phyloP scores from a whole-genome alignment of 2,329 filamentous ascomycete species.

The Sporothrix brasiliensis region DNA sequence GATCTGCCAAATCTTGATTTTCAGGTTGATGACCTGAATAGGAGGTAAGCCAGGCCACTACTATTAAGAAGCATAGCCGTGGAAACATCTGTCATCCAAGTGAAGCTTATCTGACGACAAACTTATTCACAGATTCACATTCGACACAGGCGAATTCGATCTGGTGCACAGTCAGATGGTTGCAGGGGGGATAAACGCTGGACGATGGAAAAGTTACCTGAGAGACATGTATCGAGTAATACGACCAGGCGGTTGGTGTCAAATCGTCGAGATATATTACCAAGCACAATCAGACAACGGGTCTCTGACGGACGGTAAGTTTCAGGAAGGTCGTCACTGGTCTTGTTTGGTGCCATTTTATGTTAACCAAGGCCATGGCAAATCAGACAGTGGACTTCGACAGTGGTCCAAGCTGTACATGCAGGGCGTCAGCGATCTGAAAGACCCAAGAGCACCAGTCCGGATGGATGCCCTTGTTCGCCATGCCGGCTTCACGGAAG shows the following conservation, averaged over 20 bases:
- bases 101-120: slow-evolving; percentile 32
- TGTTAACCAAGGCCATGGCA: slow-evolving; percentile 26
- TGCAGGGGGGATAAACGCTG: slow-evolving; percentile 69
- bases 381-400: slow-evolving; percentile 62
- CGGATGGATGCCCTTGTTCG: slow-evolving; percentile 62
- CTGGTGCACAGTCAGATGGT: slow-evolving; percentile 78
- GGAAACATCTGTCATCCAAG: background rate
- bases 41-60: slow-evolving; percentile 49
- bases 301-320: slow-evolving; percentile 65
- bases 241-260: slow-evolving; percentile 78
- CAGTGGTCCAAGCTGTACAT: slow-evolving; percentile 70
- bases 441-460: slow-evolving; percentile 67
- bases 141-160: slow-evolving; percentile 73
- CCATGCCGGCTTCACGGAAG: slow-evolving; percentile 66
- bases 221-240: slow-evolving; percentile 73
- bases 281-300: slow-evolving; percentile 86
- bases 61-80: too few species aligned
- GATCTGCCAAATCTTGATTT: slow-evolving; percentile 66
- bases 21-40: slow-evolving; percentile 73
- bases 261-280: slow-evolving; percentile 85
- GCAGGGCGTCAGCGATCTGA: slow-evolving; percentile 62
- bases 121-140: slow-evolving; percentile 59
- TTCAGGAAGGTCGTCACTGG: background rate
- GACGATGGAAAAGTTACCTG: slow-evolving; percentile 75
- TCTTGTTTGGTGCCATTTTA: background rate